phyloP scores from a whole-genome alignment of 2,329 filamentous ascomycete species.

The Cladosporium sp. region DNA sequence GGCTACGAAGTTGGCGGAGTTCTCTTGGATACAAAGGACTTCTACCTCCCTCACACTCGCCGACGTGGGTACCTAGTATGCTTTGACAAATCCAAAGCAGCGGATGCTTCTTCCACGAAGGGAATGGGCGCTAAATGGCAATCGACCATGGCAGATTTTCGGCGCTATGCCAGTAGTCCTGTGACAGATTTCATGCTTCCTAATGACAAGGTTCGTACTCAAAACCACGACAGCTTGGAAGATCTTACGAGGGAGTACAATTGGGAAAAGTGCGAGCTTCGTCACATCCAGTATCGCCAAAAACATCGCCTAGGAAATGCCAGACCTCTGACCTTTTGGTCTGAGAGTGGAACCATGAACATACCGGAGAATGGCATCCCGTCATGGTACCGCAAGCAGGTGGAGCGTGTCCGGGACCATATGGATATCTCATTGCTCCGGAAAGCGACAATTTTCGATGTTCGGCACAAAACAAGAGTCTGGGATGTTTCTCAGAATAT shows the following conservation, averaged over 20 bases:
- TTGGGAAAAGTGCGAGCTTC: conserved; percentile 53
- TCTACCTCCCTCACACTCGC: conserved; percentile 60
- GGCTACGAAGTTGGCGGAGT: conserved; percentile 50
- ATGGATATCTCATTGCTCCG: conserved; percentile 55
- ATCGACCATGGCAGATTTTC: conserved; percentile 40
- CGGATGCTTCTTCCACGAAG: neutral
- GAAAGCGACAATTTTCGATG: conserved; percentile 47
- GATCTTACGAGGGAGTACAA: conserved; percentile 29
- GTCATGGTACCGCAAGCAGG: conserved; percentile 45
- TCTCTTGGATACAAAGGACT: conserved; percentile 62
- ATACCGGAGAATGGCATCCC: conserved; percentile 52
- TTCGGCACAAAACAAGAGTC: conserved; percentile 49
- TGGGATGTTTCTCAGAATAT: conserved; percentile 69
- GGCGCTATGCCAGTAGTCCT: conserved; percentile 55
- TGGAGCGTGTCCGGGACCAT: conserved; percentile 58
- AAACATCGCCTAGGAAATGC: conserved; percentile 45
- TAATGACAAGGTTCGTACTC: conserved; percentile 39
- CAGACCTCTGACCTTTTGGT: conserved; percentile 56
- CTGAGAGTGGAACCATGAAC: conserved; percentile 46
- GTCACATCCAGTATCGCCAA: conserved; percentile 53
- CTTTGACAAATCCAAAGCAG: conserved; percentile 28
- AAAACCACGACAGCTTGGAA: neutral
- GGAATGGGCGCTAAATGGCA: conserved; percentile 35
- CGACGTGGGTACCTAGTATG: conserved; percentile 43
- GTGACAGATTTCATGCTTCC: conserved; percentile 56